Evolutionary conservation across 2,329 filamentous ascomycete species (phyloP), one percentile per base, ranked within the genome.

Genomic region (Fusarium pseudograminearum): DNA sequence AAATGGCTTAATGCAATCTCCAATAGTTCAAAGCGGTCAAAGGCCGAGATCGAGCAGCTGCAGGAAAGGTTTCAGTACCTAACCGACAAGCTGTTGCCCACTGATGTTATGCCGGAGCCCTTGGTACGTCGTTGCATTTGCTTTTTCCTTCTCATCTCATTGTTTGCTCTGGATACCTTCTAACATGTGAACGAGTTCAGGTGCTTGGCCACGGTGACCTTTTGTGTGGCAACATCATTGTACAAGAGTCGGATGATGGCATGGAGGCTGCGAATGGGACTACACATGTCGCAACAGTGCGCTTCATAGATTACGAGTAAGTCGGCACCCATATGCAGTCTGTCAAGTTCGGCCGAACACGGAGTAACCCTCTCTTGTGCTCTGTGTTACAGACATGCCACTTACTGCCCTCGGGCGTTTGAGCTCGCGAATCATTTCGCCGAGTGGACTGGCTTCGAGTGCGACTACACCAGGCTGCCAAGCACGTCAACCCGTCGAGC

Each of bases 301-400:
- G 65, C 11, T 73, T 73, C 59, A 73, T 73, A 31, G 70, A 73
- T 40, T 73, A 73, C 61, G 70, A 73, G 70, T 73, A 57, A 54
- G 70, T 62, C 24, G 36, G 44, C 16, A 61, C 59, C 45, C 28
- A 31, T 45, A 16, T 15, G 12, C 10, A 20, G 8, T 46, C 36
- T 31, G 45, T 38, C n/a, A 45, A 26, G 41, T 48, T 42, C 22
- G 26, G 14, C 26, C 34, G 24, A 34, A 36, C 44, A 26, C 22
- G 20, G 44, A 54, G n/a, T 36, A 50, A 22, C 58, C 20, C 12
- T 20, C 12, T 46, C 18, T 28, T 40, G 24, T n/a, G 7, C 15
- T 24, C 4, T 51, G 48, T 51, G 18, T 8, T 15, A n/a, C 40
- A 73, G 70, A 57, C 70, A 73, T 50, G 65, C 70, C 36, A 73